Evolutionary conservation across 1,284 basidiomycete species (phyloP).

Genomic region (Marasmius sp.): DNA sequence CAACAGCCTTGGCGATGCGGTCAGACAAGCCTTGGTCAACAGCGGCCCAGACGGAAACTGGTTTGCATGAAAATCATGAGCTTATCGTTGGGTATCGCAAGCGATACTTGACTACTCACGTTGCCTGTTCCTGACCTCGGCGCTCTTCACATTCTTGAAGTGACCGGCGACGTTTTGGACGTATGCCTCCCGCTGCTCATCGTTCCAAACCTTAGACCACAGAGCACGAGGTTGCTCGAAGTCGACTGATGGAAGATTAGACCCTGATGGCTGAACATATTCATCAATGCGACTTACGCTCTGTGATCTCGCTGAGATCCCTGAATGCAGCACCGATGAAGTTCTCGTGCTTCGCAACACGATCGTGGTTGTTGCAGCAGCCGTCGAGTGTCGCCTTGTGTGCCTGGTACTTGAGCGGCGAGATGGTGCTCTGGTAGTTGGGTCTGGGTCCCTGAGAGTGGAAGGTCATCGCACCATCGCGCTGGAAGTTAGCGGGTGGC

Average conservation of each 20-base stretch:
- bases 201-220: constrained; percentile 77
- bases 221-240: constrained; percentile 89
- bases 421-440: constrained; percentile 82
- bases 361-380: constrained; percentile 35
- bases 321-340: constrained; percentile 74
- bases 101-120: constrained; percentile 42
- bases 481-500: constrained; percentile 86
- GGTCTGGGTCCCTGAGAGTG: constrained; percentile 81
- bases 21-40: constrained; percentile 73
- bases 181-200: constrained; percentile 66
- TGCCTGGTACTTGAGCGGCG: constrained; percentile 53
- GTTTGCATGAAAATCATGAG: constrained; percentile 4
- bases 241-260: constrained; percentile 55
- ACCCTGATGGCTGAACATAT: not conserved
- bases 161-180: constrained; percentile 79
- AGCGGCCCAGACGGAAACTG: constrained; percentile 80
- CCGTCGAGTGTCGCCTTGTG: constrained; percentile 40
- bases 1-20: constrained; percentile 74
- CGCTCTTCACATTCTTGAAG: constrained; percentile 64
- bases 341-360: constrained; percentile 62
- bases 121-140: constrained; percentile 66
- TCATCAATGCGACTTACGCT: constrained; percentile 51
- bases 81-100: not conserved
- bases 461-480: constrained; percentile 69
- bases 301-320: constrained; percentile 78